Conservation (phyloP, 75 land plant genomes). For the Selaginella moellendorffii region DNA sequence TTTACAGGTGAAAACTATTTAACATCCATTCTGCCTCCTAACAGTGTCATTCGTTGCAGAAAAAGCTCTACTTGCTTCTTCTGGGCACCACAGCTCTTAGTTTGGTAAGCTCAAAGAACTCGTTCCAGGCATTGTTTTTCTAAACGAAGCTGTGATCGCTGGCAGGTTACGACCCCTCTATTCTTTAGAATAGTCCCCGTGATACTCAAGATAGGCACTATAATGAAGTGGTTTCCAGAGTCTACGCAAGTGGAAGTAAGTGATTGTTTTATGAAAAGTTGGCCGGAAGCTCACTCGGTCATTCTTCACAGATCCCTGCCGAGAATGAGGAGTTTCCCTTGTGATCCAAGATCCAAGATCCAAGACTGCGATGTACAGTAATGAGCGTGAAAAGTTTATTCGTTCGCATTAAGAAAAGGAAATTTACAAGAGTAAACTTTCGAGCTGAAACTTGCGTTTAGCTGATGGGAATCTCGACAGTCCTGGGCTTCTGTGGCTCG, state of each 20-base stretch:
- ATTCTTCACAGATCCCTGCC: too few relatives aligned
- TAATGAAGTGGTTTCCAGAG: constrained; percentile 78
- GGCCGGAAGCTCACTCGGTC: too few relatives aligned
- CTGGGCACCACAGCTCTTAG: constrained; percentile 97
- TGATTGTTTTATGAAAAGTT: too few relatives aligned
- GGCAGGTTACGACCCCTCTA: constrained; percentile 89
- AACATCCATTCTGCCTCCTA: background rate
- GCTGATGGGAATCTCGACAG: constrained; percentile 24
- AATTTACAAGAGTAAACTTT: background rate
- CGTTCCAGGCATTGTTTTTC: background rate
- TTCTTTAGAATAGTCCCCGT: constrained; percentile 89
- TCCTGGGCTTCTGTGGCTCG: constrained; percentile 37
- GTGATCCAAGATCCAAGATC: too few relatives aligned
- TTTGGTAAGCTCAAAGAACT: constrained; percentile 37
- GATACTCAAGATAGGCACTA: constrained; percentile 70
- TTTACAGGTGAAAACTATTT: constrained; percentile 38
- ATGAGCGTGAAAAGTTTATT: too few relatives aligned
- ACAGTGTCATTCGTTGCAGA: constrained; percentile 26
- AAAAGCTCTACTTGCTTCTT: constrained; percentile 79
- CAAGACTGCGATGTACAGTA: too few relatives aligned
- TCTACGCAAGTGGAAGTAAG: constrained; percentile 42
- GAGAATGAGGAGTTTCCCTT: too few relatives aligned
- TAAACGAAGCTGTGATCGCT: background rate
- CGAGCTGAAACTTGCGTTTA: too few relatives aligned
- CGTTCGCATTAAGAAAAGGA: background rate